Evolutionary conservation across 2,329 filamentous ascomycete genomes (phyloP).

Genomic region (Neonectria hederae): DNA sequence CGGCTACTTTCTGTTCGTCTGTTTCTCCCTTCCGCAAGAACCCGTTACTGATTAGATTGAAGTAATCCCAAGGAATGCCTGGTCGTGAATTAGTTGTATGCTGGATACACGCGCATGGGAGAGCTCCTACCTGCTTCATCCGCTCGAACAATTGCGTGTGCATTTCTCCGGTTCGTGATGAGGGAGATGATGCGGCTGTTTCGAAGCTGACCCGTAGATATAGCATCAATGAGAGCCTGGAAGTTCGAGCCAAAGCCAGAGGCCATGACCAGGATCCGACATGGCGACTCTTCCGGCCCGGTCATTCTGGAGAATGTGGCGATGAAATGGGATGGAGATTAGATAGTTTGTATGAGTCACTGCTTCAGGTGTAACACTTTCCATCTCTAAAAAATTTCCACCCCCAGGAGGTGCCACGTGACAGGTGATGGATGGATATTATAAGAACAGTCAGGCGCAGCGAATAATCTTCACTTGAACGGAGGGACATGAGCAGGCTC

Average conservation of each 20-base stretch:
- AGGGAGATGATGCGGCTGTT: constrained; percentile 57
- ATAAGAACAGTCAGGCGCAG: no score
- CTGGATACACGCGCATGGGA: neutral
- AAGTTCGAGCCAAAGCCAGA: constrained; percentile 82
- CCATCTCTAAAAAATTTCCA: no score
- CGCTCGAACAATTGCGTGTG: constrained; percentile 54
- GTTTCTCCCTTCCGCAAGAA: constrained; percentile 66
- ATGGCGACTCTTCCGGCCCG: constrained; percentile 37
- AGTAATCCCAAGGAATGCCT: constrained; percentile 75
- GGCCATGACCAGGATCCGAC: constrained; percentile 73
- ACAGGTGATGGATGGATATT: no score
- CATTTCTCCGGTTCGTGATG: constrained; percentile 59
- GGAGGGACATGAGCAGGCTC: no score
- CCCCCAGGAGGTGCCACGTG: no score
- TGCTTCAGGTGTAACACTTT: no score
- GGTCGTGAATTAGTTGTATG: neutral
- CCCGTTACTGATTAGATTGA: constrained; percentile 82
- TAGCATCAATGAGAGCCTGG: constrained; percentile 73
- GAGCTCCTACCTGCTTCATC: constrained; percentile 53
- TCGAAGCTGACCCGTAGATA: constrained; percentile 51
- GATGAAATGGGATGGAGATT: neutral
- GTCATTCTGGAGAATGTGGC: constrained; percentile 20
- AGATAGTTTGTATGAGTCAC: neutral
- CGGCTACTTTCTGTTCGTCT: constrained; percentile 61
- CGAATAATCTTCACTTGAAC: no score